These are phyloP conservation scores for Myriosclerotinia scirpicola DNA, from an alignment of 2,329 filamentous ascomycete species.

Conservation along the genomic window DNA sequence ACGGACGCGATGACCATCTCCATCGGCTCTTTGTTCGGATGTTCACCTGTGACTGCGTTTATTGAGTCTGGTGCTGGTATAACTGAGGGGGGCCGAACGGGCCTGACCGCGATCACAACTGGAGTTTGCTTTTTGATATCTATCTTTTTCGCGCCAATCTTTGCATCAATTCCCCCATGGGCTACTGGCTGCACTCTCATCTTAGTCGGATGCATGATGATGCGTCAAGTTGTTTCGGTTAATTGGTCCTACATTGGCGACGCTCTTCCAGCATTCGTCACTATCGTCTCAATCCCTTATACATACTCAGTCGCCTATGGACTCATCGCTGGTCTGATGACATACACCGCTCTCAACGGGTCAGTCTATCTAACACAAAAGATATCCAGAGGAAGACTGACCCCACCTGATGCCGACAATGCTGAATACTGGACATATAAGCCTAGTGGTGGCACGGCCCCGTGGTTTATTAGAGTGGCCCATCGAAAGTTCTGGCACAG, in stretches of 20 bases:
- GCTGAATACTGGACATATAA: constrained; percentile 58
- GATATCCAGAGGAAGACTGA: constrained; percentile 48
- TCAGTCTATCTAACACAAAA: constrained; percentile 52
- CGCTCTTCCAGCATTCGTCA: constrained; percentile 72
- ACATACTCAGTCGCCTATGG: constrained; percentile 78
- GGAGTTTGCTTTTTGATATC: constrained; percentile 70
- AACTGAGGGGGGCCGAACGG: constrained; percentile 71
- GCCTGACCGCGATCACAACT: constrained; percentile 67
- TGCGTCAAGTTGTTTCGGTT: constrained; percentile 69
- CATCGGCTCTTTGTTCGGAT: constrained; percentile 67
- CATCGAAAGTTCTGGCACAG: constrained; percentile 33
- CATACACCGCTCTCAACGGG: constrained; percentile 55
- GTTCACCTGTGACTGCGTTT: constrained; percentile 71
- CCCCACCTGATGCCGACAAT: constrained; percentile 53
- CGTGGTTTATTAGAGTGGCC: constrained; percentile 50
- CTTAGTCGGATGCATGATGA: constrained; percentile 75
- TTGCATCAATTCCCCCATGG: constrained; percentile 76
- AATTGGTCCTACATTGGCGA: constrained; percentile 79
- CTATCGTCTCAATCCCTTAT: constrained; percentile 73
- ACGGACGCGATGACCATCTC: constrained; percentile 71
- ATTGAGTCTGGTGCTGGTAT: constrained; percentile 76
- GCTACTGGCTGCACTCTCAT: constrained; percentile 73
- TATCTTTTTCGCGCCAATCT: constrained; percentile 74
- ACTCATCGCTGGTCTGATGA: constrained; percentile 63
- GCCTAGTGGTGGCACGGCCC: constrained; percentile 51